phyloP scores from a whole-genome alignment of 345 rosid genomes.

The Rhodamnia rubescens region DNA sequence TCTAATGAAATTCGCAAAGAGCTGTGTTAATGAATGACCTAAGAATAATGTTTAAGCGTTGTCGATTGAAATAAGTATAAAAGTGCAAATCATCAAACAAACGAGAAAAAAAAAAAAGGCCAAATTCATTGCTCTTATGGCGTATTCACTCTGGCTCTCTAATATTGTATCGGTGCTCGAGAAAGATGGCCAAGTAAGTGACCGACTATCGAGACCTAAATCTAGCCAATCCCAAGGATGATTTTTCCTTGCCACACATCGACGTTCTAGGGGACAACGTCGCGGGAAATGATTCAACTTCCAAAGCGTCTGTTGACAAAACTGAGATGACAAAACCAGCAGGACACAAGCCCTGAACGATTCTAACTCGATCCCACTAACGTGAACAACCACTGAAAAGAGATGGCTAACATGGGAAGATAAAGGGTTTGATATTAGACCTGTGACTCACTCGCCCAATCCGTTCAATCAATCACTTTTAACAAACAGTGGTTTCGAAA shows the following conservation, averaged over 20 bases:
- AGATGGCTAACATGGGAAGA: not conserved
- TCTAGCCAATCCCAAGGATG: too few species aligned
- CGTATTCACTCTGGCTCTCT: too few species aligned
- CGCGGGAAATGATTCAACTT: not conserved
- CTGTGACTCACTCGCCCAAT: not conserved
- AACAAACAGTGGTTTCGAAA: not conserved
- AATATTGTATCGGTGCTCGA: too few species aligned
- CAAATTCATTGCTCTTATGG: too few species aligned
- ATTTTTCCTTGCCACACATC: too few species aligned
- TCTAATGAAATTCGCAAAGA: not conserved
- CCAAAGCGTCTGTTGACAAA: not conserved
- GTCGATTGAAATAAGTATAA: not conserved
- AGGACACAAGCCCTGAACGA: not conserved
- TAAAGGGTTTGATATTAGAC: not conserved
- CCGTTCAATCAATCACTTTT: not conserved
- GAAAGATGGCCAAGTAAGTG: too few species aligned
- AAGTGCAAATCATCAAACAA: too few species aligned
- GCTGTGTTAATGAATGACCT: not conserved
- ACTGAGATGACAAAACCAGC: not conserved
- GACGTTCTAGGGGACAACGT: too few species aligned
- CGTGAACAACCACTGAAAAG: not conserved
- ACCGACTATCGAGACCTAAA: too few species aligned
- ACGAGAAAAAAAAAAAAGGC: too few species aligned
- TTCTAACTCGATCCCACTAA: not conserved
- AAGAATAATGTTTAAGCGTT: not conserved